Percentiles rank a stretch among this genome's conserved stretches.
These are phyloP conservation scores for Colletotrichum sp. DNA, from an alignment of 2,329 filamentous ascomycete species.

Conservation along the genomic window DNA sequence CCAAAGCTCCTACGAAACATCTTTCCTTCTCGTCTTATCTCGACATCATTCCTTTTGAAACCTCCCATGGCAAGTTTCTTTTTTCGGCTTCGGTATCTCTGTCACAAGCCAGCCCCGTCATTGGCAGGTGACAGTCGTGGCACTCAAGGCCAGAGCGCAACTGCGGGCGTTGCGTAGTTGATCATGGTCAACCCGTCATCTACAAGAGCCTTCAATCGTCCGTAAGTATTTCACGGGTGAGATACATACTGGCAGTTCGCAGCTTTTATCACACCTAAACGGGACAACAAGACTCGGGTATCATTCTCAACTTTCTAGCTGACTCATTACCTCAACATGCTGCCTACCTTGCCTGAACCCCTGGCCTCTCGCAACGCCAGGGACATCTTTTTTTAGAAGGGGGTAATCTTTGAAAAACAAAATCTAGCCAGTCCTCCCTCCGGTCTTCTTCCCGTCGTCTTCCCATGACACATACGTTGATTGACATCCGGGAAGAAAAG, in stretches of 20 bases:
- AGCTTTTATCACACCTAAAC: background rate
- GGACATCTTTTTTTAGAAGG: background rate
- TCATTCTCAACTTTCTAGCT: slow-evolving; percentile 35
- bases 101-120: background rate
- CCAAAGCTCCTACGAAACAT: background rate
- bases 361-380: background rate
- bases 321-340: slow-evolving; percentile 18
- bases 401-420: background rate
- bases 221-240: no score
- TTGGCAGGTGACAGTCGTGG: background rate
- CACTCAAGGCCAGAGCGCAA: background rate
- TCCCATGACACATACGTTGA: background rate
- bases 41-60: background rate
- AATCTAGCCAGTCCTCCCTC: background rate
- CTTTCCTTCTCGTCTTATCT: background rate
- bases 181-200: fast-evolving
- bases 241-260: no score
- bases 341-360: slow-evolving; percentile 1
- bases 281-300: slow-evolving; percentile 39
- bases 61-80: background rate
- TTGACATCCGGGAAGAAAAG: background rate
- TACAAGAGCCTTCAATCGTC: no score
- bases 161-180: background rate
- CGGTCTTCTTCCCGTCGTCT: background rate
- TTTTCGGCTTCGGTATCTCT: fast-evolving